Percentiles rank a stretch among this genome's conserved stretches.
These are phyloP conservation scores for Gremmenia infestans DNA, from an alignment of 2,329 filamentous ascomycete genomes.

Conservation along the genomic window DNA sequence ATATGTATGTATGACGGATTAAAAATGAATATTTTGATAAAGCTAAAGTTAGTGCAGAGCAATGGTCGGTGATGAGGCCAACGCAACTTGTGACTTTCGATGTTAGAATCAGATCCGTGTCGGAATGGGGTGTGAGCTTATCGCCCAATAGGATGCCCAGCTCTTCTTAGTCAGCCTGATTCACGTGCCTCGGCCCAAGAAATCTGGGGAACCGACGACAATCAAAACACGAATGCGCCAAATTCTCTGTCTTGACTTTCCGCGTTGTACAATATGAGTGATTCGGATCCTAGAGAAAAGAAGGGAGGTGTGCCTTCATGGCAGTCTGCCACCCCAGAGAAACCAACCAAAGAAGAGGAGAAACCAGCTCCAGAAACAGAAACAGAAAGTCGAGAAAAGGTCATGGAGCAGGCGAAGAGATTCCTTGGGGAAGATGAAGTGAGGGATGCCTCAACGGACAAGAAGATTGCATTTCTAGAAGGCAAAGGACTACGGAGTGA, in stretches of 20 bases:
- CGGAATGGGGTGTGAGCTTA: no score
- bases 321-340: conserved; percentile 19
- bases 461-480: conserved; percentile 71
- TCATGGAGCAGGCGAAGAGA: conserved; percentile 63
- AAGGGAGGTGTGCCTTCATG: conserved; percentile 21
- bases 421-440: conserved; percentile 76
- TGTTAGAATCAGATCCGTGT: no score
- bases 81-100: no score
- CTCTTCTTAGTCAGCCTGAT: no score
- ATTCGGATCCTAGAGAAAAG: conserved; percentile 22
- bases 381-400: conserved; percentile 20
- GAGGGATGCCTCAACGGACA: conserved; percentile 60
- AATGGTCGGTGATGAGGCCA: no score
- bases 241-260: neutral
- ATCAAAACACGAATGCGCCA: conserved; percentile 5
- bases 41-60: no score
- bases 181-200: no score
- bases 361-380: conserved; percentile 4
- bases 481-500: conserved; percentile 66
- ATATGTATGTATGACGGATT: no score
- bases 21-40: no score
- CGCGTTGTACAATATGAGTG: conserved; percentile 20
- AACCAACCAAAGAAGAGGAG: conserved; percentile 1
- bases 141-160: no score
- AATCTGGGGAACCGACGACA: conserved; percentile 1